phyloP scores from a whole-genome alignment of 108 stramenopile genomes.

The Epipyxis sp. region DNA sequence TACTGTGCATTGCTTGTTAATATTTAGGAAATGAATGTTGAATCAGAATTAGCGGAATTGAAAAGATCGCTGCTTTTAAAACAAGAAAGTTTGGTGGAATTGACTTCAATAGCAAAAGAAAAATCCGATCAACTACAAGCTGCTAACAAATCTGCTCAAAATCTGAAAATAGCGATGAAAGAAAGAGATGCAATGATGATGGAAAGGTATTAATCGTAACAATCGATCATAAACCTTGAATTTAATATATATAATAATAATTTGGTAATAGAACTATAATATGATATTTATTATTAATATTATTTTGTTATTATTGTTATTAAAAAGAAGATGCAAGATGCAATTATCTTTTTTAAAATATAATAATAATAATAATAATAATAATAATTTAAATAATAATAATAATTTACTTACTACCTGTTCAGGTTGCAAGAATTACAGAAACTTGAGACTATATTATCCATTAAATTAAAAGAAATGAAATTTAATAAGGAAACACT shows the following conservation, averaged over 20 bases:
- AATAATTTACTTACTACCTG: too few species aligned
- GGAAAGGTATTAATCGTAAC: too few species aligned
- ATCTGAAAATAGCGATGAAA: constrained; percentile 16
- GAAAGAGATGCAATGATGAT: constrained; percentile 24
- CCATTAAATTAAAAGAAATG: not conserved
- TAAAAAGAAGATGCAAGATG: too few species aligned
- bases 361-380: too few species aligned
- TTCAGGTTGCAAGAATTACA: constrained; percentile 7
- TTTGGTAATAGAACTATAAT: too few species aligned
- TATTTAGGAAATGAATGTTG: not conserved
- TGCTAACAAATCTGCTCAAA: not conserved
- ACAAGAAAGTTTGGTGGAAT: not conserved
- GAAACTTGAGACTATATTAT: not conserved
- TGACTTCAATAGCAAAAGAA: not conserved
- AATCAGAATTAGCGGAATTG: not conserved
- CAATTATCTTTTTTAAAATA: too few species aligned
- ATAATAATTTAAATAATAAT: too few species aligned
- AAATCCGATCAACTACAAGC: not conserved
- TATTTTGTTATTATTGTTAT: too few species aligned
- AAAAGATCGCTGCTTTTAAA: not conserved
- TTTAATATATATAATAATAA: too few species aligned
- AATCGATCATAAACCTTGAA: too few species aligned
- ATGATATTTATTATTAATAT: too few species aligned
- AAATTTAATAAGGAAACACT: constrained; percentile 3
- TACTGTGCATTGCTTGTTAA: too few species aligned